phyloP scores from a whole-genome alignment of 805 yeast species.

The Ogataea ramenticola region DNA sequence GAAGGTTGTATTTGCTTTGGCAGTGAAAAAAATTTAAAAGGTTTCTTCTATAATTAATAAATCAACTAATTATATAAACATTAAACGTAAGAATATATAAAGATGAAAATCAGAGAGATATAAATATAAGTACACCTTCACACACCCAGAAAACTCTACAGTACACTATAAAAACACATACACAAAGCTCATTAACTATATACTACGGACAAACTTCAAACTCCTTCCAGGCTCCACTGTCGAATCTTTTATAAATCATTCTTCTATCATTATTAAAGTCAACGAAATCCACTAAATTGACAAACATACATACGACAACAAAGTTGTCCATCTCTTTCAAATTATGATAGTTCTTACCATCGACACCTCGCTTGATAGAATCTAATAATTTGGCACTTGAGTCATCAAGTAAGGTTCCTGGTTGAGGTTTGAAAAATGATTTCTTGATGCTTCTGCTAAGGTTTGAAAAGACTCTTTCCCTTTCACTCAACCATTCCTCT shows the following conservation, averaged over 20 bases:
- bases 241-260: conserved; percentile 44
- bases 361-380: conserved; percentile 74
- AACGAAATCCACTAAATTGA: conserved; percentile 63
- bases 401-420: conserved; percentile 51
- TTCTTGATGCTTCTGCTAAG: conserved; percentile 55
- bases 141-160: too few relatives aligned
- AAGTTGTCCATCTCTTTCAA: conserved; percentile 59
- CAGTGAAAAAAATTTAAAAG: too few relatives aligned
- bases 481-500: conserved; percentile 65
- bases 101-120: too few relatives aligned
- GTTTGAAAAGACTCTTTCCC: conserved; percentile 52
- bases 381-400: conserved; percentile 55
- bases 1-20: too few relatives aligned
- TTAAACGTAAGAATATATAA: too few relatives aligned
- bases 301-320: conserved; percentile 60
- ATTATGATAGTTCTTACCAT: conserved; percentile 40
- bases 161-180: too few relatives aligned
- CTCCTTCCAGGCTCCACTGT: conserved; percentile 64
- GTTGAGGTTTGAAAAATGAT: conserved; percentile 66
- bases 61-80: too few relatives aligned
- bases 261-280: conserved; percentile 51
- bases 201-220: conserved; percentile 62
- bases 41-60: too few relatives aligned
- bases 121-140: too few relatives aligned
- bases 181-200: neutral